Conservation (phyloP, 2,329 filamentous ascomycete species). For the Fusarium goolgardi region DNA sequence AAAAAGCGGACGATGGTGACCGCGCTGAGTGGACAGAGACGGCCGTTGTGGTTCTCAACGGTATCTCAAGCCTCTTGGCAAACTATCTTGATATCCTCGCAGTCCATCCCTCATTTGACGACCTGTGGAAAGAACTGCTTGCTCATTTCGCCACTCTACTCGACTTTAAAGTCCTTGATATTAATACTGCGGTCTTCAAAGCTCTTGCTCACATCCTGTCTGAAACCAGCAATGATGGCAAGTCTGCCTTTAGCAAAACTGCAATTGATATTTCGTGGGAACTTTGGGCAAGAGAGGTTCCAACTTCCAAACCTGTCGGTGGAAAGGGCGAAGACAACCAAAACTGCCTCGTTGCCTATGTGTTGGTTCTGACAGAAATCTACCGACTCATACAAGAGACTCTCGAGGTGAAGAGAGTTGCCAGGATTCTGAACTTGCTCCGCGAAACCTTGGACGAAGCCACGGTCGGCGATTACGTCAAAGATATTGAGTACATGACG, state of each 20-base stretch:
- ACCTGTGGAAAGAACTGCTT: conserved; percentile 81
- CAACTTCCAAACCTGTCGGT: conserved; percentile 55
- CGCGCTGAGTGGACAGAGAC: conserved; percentile 77
- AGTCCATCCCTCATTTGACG: conserved; percentile 72
- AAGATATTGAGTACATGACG: conserved; percentile 79
- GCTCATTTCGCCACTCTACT: conserved; percentile 74
- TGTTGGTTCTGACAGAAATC: conserved; percentile 78
- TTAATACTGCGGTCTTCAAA: conserved; percentile 77
- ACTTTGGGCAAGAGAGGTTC: conserved; percentile 76
- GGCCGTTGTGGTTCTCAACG: conserved; percentile 77
- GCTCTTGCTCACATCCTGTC: conserved; percentile 73
- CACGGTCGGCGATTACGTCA: conserved; percentile 73
- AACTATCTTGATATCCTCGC: conserved; percentile 81
- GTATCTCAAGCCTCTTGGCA: conserved; percentile 77
- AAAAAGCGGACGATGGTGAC: conserved; percentile 56
- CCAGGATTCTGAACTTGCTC: conserved; percentile 77
- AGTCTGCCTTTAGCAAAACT: conserved; percentile 58
- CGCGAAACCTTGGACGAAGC: conserved; percentile 77
- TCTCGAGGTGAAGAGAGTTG: conserved; percentile 71
- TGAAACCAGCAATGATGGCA: conserved; percentile 58
- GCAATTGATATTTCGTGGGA: conserved; percentile 74
- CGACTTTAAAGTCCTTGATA: conserved; percentile 72
- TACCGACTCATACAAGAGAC: conserved; percentile 78
- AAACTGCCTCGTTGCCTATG: conserved; percentile 85
- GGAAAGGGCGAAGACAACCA: conserved; percentile 73